Conservation (phyloP, 2,329 filamentous ascomycete genomes). For the Coniochaeta sp. region DNA sequence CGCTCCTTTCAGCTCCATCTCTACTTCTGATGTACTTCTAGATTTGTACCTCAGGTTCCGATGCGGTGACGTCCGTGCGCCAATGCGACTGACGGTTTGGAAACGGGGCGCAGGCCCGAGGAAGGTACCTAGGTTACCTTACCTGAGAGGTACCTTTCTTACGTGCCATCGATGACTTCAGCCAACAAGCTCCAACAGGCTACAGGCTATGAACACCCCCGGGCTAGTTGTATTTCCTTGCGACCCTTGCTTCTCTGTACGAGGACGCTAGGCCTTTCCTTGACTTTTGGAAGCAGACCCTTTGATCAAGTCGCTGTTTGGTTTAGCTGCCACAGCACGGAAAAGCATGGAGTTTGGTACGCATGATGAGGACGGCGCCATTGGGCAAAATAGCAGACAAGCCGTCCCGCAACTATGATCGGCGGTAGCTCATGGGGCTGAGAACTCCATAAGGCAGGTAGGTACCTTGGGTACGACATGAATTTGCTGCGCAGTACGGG, state of each 20-base stretch:
- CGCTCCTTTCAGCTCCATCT: background rate
- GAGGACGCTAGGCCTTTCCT: background rate
- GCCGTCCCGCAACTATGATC: background rate
- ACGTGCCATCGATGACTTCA: background rate
- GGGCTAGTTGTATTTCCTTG: background rate
- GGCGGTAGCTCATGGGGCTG: background rate
- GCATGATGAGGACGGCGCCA: background rate
- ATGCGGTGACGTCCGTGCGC: background rate
- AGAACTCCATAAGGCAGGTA: background rate
- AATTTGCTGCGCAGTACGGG: no score
- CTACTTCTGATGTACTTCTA: background rate
- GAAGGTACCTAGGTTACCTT: no score
- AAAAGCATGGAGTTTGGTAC: background rate
- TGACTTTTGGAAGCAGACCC: background rate
- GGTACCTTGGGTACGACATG: background rate
- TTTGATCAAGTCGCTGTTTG: background rate
- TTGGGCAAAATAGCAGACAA: background rate
- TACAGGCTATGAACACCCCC: background rate
- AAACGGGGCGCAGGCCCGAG: background rate
- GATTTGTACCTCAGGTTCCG: background rate
- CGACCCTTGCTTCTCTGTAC: background rate
- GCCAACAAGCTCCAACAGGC: background rate
- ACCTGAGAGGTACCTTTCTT: background rate
- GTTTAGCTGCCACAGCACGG: background rate
- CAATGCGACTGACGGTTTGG: background rate